A percentile compares a stretch with the other conserved stretches of the same genome.
Evolutionary conservation across 1,284 basidiomycete genomes (phyloP).

Genomic region (Heterobasidion occidentale): DNA sequence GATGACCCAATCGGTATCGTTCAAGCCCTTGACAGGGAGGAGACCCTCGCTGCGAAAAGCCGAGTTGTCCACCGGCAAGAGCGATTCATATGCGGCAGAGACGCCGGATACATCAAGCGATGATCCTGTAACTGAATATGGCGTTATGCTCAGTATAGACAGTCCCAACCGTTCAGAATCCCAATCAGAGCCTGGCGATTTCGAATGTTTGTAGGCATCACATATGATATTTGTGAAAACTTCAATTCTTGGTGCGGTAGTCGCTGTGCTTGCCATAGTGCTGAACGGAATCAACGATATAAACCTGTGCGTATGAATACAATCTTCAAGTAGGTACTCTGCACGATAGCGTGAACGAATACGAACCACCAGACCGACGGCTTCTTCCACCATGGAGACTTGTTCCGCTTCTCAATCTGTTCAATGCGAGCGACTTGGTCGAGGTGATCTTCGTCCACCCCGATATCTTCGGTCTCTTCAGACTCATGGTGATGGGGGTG

Average conservation of each 20-base stretch:
- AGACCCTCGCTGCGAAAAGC: not conserved
- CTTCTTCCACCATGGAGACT: constrained; percentile 57
- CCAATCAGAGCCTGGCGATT: constrained; percentile 9
- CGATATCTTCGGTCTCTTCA: constrained; percentile 27
- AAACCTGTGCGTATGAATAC: constrained; percentile 34
- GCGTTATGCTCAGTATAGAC: constrained; percentile 5
- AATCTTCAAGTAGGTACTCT: not conserved
- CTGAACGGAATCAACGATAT: constrained; percentile 41
- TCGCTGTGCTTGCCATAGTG: constrained; percentile 43
- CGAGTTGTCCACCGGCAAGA: not conserved
- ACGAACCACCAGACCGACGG: constrained; percentile 65
- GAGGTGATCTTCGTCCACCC: constrained; percentile 12
- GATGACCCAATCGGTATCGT: not conserved
- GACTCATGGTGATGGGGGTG: constrained; percentile 29
- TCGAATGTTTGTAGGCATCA: constrained; percentile 13
- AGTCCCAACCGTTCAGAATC: constrained; percentile 3
- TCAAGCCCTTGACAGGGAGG: not conserved
- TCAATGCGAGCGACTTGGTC: constrained; percentile 14
- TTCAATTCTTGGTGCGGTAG: constrained; percentile 58
- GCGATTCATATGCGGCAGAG: not conserved
- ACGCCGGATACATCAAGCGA: not conserved
- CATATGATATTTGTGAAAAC: constrained; percentile 24
- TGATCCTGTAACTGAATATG: constrained; percentile 2
- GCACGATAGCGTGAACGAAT: not conserved
- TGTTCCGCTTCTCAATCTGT: constrained; percentile 16